Percentiles rank a stretch among this genome's conserved stretches.
Conservation (phyloP, 2,329 filamentous ascomycete genomes). For the Pezicula radicicola region DNA sequence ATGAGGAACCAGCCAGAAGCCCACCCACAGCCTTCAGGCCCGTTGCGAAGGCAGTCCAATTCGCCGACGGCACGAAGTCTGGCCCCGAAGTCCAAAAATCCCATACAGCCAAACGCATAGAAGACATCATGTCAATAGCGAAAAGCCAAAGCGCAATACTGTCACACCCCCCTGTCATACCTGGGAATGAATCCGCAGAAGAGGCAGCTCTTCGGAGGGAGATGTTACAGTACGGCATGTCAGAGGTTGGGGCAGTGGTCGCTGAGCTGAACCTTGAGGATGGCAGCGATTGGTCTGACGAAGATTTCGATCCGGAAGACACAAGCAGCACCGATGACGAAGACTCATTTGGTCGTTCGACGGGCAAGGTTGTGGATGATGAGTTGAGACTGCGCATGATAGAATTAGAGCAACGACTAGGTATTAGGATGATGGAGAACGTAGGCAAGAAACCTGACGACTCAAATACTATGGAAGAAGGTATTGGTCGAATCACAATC, state of each 20-base stretch:
- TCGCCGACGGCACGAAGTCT: constrained; percentile 57
- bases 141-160: constrained; percentile 46
- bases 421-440: constrained; percentile 52
- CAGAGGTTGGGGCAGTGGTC: constrained; percentile 87
- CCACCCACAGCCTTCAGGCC: constrained; percentile 13
- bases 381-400: constrained; percentile 77
- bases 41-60: constrained; percentile 58
- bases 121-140: constrained; percentile 54
- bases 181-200: constrained; percentile 73
- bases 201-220: constrained; percentile 78
- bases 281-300: constrained; percentile 51
- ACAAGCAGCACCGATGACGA: constrained; percentile 55
- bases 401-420: constrained; percentile 74
- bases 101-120: constrained; percentile 36
- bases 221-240: constrained; percentile 87
- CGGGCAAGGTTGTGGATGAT: constrained; percentile 63
- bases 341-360: constrained; percentile 74
- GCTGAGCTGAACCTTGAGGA: constrained; percentile 87
- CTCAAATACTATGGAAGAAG: constrained; percentile 39
- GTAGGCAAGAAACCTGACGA: constrained; percentile 44
- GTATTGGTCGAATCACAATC: constrained; percentile 56
- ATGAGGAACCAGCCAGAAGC: not conserved
- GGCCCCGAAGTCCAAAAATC: constrained; percentile 25
- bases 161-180: constrained; percentile 51
- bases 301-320: constrained; percentile 49